Base-by-base conservation (phyloP, 2,329 filamentous ascomycete genomes). In the Fusarium sp. region DNA sequence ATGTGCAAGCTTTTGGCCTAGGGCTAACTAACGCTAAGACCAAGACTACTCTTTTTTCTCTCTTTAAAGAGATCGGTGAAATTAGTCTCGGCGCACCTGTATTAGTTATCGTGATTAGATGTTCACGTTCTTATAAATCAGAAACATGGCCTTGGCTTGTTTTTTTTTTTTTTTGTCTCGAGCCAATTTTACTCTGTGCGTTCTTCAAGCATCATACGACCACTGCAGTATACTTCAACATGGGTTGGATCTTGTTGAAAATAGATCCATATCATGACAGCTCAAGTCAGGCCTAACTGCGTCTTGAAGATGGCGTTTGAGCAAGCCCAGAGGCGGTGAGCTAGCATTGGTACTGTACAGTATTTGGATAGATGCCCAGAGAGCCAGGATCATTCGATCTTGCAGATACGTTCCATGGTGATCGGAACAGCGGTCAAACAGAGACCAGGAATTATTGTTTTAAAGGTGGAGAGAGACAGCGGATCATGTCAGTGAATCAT, bases 261-360 rank as follows among this genome's bases (percentile, higher is more conserved):
- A 10, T 17, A 45, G 41, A 44, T 47, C 42, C 51, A 52, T 56
- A 56, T 61, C 57, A 52, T 61, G 51, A 61, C 45, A 59, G 43
- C 50, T 50, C 57, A 51, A 55, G 19, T 44, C 27, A 25, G 32
- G 29, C 32, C 9, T 45, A 27, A 38, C 35, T 46, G 53, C 37
- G 57, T 52, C 44, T 55, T 49, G 50, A 57, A 57, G 46, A 37
- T 57, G 39, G 51, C 37, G 46, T 57, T 46, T 46, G 60, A 64
- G 49, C 47, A 52, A 42, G 44, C 29, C 48, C 49, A 41, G 48
- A 64, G 61, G 61, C 61, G 61, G 61, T 64, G 61, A 61, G 60
- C 52, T 50, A 35, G 33, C 17, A 36, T 9, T 54, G 59, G 36
- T 29, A 27, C 29, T 31, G 29, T 31, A 31, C 29, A 57, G 23